Percentiles rank a stretch among this genome's conserved stretches.
phyloP scores from a whole-genome alignment of 2,329 filamentous ascomycete genomes.

The Cadophora gregata region DNA sequence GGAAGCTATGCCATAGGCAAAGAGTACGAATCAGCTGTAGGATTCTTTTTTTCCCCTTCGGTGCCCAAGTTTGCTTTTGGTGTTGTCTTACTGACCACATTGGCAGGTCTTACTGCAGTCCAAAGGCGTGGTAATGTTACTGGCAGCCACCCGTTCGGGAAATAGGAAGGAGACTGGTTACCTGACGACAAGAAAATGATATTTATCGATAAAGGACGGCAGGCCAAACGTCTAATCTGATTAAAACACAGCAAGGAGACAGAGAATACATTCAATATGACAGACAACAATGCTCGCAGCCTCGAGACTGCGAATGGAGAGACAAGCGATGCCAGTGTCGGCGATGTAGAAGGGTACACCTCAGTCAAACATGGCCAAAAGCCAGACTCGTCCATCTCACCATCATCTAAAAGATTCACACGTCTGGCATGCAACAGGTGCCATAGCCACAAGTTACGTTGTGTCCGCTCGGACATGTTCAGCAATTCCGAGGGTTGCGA shows the following conservation, averaged over 20 bases:
- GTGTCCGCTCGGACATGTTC: background rate
- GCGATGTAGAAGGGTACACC: background rate
- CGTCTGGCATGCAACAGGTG: slow-evolving; percentile 9
- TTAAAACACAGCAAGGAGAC: background rate
- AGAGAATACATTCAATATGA: background rate
- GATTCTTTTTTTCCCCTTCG: background rate
- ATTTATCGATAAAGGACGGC: background rate
- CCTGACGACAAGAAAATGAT: background rate
- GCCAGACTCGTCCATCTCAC: background rate
- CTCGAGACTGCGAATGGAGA: background rate
- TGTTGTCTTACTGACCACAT: background rate
- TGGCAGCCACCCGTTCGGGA: background rate
- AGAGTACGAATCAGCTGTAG: background rate
- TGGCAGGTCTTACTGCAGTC: background rate
- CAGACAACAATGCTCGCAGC: background rate
- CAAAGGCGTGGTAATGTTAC: background rate
- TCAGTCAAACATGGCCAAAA: background rate
- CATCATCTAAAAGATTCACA: slow-evolving; percentile 8
- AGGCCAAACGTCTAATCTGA: background rate
- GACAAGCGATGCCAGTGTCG: background rate
- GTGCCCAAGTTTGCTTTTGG: background rate
- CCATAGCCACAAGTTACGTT: slow-evolving; percentile 10
- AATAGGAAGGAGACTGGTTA: background rate
- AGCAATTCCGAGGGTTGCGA: background rate
- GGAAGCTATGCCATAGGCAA: background rate